Evolutionary conservation across 2,329 filamentous ascomycete genomes (phyloP), one percentile per base, ranked within the genome.

Genomic region (Xenosphaeropsis pyriputrescens): DNA sequence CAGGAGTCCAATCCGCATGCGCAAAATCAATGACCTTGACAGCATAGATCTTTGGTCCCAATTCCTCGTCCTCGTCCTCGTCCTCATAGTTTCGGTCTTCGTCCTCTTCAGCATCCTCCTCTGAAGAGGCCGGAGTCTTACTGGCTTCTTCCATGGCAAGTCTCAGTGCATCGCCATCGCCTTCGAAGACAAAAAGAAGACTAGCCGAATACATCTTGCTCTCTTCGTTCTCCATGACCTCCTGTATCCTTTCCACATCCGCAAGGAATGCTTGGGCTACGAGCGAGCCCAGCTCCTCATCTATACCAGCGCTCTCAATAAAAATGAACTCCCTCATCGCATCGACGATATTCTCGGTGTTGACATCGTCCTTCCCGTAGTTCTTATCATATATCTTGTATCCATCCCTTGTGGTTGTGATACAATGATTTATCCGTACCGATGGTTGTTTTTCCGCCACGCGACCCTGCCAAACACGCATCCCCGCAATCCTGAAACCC

Each of bases 21-120:
- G 91, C 91, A 67, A 98, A 98, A 57, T 98, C 91, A 49, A 98
- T 98, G 45, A 98, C 68, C 54, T 89, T 91, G 36, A 95, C 67
- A 11, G 75, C 71, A 50, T 80, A 85, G 32, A 93, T 72, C 49
- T 78, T 78, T 0, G 80, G 80, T 9, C 57, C 53, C 70, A 1
- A n/a, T n/a, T 74, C 69, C 2, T 63, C 65, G 1, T 66, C 63
- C 2, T 65, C 63, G 2, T 64, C 64, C 1, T 63, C 57, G 1
- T 51, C 50, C 0, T 57, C 57, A 2, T 64, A 66, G 1, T 63
- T 57, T 1, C 57, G 54, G 0, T 60, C 58, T n/a, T 62, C 60
- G 22, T 61, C 57, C 36, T 57, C 49, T 6, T 50, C 46, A 32
- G 54, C 43, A 13, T 16, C 51, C 29, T 41, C 46, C 37, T 50